Percentiles rank a stretch among this genome's conserved stretches.
These are phyloP conservation scores for Phytophthora lateralis DNA, from an alignment of 352 stramenopile genomes.

Conservation along the genomic window DNA sequence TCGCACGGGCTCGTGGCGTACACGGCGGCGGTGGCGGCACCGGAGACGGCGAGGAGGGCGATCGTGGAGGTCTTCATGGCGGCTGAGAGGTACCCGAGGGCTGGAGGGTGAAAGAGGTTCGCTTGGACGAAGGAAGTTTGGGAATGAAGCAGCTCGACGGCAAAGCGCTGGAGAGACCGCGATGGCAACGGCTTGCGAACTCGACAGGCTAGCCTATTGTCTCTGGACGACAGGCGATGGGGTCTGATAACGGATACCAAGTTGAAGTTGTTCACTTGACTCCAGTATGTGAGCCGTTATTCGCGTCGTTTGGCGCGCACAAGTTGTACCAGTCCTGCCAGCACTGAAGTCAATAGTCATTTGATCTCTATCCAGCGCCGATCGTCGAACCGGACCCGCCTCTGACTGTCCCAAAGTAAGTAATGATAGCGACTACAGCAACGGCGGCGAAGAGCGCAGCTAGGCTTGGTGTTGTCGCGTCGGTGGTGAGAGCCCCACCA, in stretches of 20 bases:
- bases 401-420: background rate
- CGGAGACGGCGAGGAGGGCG: slow-evolving; percentile 20
- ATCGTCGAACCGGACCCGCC: background rate
- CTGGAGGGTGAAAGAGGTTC: slow-evolving; percentile 5
- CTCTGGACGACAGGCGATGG: slow-evolving; percentile 25
- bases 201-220: slow-evolving; percentile 8
- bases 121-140: slow-evolving; percentile 24
- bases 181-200: slow-evolving; percentile 1
- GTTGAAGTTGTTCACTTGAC: slow-evolving; percentile 26
- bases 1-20: slow-evolving; percentile 44
- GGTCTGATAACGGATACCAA: slow-evolving; percentile 32
- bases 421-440: background rate
- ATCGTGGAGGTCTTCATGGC: slow-evolving; percentile 37
- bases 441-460: background rate
- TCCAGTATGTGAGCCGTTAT: slow-evolving; percentile 1
- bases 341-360: background rate
- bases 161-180: background rate
- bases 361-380: background rate
- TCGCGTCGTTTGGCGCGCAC: slow-evolving; percentile 7
- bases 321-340: background rate
- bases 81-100: background rate
- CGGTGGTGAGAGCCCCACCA: no score
- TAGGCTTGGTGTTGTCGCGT: background rate
- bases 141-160: slow-evolving; percentile 18
- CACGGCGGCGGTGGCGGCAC: slow-evolving; percentile 15